Percentiles rank a stretch among this genome's conserved stretches.
These are phyloP conservation scores for Escallonia herrerae DNA, from an alignment of 129 eudicot genomes.

Conservation along the genomic window DNA sequence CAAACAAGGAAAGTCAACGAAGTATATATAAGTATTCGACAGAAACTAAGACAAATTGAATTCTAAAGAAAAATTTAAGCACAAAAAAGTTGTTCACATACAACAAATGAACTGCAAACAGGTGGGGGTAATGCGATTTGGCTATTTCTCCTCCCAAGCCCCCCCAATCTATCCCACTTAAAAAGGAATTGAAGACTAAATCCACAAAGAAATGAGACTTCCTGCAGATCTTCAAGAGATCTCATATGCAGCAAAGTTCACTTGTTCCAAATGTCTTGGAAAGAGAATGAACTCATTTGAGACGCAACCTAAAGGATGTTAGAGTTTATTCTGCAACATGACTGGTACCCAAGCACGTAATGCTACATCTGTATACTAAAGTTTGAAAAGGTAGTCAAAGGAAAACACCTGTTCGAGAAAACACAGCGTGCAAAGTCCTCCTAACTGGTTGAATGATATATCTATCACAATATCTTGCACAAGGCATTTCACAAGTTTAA, in stretches of 20 bases:
- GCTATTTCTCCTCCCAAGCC: too few relatives aligned
- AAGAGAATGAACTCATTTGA: neutral
- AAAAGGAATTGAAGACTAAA: too few relatives aligned
- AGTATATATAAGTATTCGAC: too few relatives aligned
- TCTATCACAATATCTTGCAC: conserved; percentile 53
- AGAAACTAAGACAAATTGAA: too few relatives aligned
- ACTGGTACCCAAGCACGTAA: neutral
- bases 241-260: neutral
- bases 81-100: too few relatives aligned
- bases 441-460: conserved; percentile 79
- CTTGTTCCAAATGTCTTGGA: neutral
- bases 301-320: neutral
- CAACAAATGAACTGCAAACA: too few relatives aligned
- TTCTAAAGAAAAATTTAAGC: too few relatives aligned
- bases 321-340: neutral
- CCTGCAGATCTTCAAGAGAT: neutral
- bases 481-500: conserved; percentile 79
- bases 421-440: conserved; percentile 80
- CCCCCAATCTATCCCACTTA: too few relatives aligned
- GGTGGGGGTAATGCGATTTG: too few relatives aligned
- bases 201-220: too few relatives aligned
- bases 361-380: conserved; percentile 1
- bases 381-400: conserved; percentile 1
- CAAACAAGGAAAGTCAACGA: too few relatives aligned
- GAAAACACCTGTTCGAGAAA: conserved; percentile 85